Evolutionary conservation across 1,139 yeast species (phyloP).

Genomic region (Arxiozyma bovina): DNA sequence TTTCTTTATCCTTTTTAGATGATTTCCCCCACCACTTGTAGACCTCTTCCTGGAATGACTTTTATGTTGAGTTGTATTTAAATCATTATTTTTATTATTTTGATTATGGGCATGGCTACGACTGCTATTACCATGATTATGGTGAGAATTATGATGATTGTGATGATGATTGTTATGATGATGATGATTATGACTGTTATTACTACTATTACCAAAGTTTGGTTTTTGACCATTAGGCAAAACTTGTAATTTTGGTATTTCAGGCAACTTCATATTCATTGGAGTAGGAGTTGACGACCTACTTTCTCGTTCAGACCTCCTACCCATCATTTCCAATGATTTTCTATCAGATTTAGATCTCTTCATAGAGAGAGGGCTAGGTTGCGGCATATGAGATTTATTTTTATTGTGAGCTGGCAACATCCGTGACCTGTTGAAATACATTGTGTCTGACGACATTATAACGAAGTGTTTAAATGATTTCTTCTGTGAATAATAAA

Average conservation of each 20-base stretch:
- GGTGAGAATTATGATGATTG: background rate
- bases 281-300: background rate
- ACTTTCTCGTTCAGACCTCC: conserved; percentile 3
- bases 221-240: conserved; percentile 29
- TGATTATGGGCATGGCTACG: background rate
- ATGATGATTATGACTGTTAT: conserved; percentile 5
- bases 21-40: background rate
- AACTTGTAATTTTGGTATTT: conserved; percentile 18
- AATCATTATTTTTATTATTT: conserved; percentile 4
- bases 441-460: conserved; percentile 31
- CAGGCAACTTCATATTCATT: background rate
- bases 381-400: conserved; percentile 8
- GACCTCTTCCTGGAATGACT: conserved; percentile 5
- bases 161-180: background rate
- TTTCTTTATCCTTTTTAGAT: background rate
- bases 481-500: background rate
- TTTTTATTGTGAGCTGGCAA: conserved; percentile 24
- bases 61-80: conserved; percentile 1
- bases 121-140: background rate
- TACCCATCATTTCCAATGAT: background rate
- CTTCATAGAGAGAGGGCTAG: background rate
- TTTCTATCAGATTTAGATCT: conserved; percentile 1
- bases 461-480: background rate
- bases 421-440: conserved; percentile 28
- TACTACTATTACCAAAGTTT: conserved; percentile 21